Percentiles rank a stretch among this genome's conserved stretches.
phyloP scores from a whole-genome alignment of 352 stramenopile genomes.

The Phytophthora rubi region DNA sequence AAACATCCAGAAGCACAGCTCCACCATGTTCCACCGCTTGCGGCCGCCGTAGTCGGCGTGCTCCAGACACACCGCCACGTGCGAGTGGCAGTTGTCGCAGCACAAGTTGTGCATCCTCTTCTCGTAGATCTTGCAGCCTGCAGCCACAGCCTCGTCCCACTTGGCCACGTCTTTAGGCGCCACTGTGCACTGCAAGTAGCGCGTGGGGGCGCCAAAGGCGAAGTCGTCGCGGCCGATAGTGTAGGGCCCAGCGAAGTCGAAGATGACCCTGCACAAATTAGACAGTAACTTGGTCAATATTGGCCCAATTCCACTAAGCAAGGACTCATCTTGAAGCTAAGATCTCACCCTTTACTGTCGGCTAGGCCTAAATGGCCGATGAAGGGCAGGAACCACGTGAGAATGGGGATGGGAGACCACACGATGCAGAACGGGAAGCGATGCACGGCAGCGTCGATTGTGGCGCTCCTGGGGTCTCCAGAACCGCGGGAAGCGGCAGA shows the following conservation, averaged over 20 bases:
- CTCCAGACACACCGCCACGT: slow-evolving; percentile 90
- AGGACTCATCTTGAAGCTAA: neutral
- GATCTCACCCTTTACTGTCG: slow-evolving; percentile 76
- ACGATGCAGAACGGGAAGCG: slow-evolving; percentile 93
- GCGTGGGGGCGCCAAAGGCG: slow-evolving; percentile 87
- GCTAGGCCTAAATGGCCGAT: slow-evolving; percentile 96
- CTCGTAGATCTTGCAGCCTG: slow-evolving; percentile 93
- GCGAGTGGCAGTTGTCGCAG: slow-evolving; percentile 98
- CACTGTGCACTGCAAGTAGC: slow-evolving; percentile 88
- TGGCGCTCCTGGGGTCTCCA: neutral
- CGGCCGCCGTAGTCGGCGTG: slow-evolving; percentile 56
- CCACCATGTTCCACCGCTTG: slow-evolving; percentile 82
- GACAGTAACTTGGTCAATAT: slow-evolving; percentile 17
- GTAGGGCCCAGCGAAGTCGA: slow-evolving; percentile 97
- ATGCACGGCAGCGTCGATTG: slow-evolving; percentile 44
- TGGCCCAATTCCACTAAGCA: neutral
- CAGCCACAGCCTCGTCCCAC: slow-evolving; percentile 92
- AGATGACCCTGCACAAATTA: slow-evolving; percentile 79
- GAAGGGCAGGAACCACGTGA: slow-evolving; percentile 95
- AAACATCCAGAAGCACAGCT: slow-evolving; percentile 87
- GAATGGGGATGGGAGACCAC: slow-evolving; percentile 90
- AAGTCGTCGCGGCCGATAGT: slow-evolving; percentile 91
- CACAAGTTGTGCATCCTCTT: slow-evolving; percentile 96
- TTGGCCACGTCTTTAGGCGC: slow-evolving; percentile 49
- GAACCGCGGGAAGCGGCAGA: slow-evolving; percentile 4